Evolutionary conservation across 495 filamentous ascomycete species (phyloP).

Genomic region (Tuber microsphaerosporum): DNA sequence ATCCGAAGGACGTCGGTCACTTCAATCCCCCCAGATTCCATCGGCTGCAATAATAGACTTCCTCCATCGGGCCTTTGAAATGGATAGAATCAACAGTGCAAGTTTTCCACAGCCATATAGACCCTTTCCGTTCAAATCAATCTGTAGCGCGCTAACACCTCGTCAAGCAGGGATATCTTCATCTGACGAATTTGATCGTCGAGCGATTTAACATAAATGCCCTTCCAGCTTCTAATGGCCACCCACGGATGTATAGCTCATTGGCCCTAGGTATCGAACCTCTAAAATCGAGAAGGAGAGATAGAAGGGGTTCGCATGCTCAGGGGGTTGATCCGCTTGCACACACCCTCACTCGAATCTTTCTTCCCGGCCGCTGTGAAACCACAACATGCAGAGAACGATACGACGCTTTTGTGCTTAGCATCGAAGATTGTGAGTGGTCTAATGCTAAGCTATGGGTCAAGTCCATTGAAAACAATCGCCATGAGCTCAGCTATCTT

Average conservation of each 20-base stretch:
- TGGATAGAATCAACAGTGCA: constrained; percentile 17
- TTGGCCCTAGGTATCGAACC: not conserved
- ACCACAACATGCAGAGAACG: constrained; percentile 19
- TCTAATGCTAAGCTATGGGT: constrained; percentile 10
- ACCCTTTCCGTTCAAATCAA: not conserved
- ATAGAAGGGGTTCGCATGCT: not conserved
- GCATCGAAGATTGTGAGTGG: constrained; percentile 15
- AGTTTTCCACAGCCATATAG: not conserved
- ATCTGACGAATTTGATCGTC: constrained; percentile 16
- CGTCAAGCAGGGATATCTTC: constrained; percentile 19
- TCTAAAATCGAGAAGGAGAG: not conserved
- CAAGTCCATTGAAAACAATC: constrained; percentile 15
- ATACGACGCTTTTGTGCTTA: constrained; percentile 12
- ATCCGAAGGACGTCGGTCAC: not conserved
- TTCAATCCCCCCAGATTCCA: not conserved
- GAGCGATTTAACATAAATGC: constrained; percentile 19
- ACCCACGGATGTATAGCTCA: constrained; percentile 9
- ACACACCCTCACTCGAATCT: constrained; percentile 14
- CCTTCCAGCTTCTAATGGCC: constrained; percentile 9
- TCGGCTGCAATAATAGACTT: not conserved
- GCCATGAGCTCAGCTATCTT: constrained; percentile 13
- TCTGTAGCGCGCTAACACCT: constrained; percentile 6
- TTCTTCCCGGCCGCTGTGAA: constrained; percentile 25
- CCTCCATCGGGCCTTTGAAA: not conserved
- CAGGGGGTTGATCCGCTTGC: constrained; percentile 7